Evolutionary conservation across 2,329 filamentous ascomycete species (phyloP).

Genomic region (Aulographum hederae): DNA sequence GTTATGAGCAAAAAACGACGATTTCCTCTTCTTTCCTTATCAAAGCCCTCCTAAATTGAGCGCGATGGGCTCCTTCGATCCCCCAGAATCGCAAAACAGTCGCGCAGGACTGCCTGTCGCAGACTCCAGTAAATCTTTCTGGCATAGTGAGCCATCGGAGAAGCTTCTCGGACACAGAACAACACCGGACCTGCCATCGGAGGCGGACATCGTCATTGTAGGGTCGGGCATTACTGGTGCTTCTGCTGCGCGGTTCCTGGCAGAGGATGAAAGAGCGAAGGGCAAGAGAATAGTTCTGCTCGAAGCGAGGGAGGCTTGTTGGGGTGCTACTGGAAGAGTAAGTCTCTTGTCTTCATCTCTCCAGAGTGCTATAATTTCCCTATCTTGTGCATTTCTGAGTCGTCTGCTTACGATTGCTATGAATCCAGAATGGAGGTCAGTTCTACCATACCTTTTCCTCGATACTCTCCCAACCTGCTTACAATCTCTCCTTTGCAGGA

Average conservation of each 20-base stretch:
- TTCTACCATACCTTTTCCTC: background rate
- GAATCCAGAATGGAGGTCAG: background rate
- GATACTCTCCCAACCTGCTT: conserved; percentile 1
- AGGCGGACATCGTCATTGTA: conserved; percentile 51
- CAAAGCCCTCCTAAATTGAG: too few species aligned
- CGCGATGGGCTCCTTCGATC: too few species aligned
- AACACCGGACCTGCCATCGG: conserved; percentile 40
- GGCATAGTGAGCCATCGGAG: conserved; percentile 50
- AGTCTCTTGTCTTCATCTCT: conserved; percentile 17
- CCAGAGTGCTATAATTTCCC: too few species aligned
- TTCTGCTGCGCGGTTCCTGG: conserved; percentile 47
- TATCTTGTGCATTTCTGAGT: too few species aligned
- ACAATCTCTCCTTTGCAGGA: conserved; percentile 12
- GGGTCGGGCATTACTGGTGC: conserved; percentile 64
- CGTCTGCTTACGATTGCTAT: too few species aligned
- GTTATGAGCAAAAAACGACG: too few species aligned
- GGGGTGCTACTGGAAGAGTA: conserved; percentile 66
- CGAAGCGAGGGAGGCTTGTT: conserved; percentile 64
- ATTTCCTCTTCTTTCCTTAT: too few species aligned
- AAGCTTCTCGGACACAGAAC: conserved; percentile 49
- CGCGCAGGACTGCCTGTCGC: conserved; percentile 27
- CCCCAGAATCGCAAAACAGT: background rate
- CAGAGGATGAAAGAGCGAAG: conserved; percentile 22
- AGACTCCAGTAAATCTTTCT: conserved; percentile 49
- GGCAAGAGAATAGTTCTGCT: conserved; percentile 47